Conservation (phyloP, 768 basidiomycete species). For the Leucocoprinus sp. region DNA sequence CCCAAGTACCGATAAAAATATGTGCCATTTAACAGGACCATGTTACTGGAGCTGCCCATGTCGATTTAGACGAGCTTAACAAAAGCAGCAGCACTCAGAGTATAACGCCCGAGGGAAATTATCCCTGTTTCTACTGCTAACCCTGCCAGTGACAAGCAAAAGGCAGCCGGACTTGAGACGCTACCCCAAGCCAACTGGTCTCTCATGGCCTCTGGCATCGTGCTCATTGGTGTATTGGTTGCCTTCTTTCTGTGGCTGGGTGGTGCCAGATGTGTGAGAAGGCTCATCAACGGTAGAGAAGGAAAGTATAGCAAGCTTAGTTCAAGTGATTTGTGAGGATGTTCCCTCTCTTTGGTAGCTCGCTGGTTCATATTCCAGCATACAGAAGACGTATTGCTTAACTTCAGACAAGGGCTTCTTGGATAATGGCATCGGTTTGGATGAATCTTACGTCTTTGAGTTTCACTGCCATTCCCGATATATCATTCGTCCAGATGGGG, state of each 20-base stretch:
- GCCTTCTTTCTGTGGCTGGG: constrained; percentile 45
- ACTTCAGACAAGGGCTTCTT: background rate
- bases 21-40: constrained; percentile 15
- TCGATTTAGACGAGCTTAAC: constrained; percentile 5
- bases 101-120: background rate
- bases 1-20: constrained; percentile 43
- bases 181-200: constrained; percentile 17
- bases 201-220: constrained; percentile 26
- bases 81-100: constrained; percentile 8
- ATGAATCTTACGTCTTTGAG: background rate
- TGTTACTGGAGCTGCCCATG: background rate
- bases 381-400: constrained; percentile 5
- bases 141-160: background rate
- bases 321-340: constrained; percentile 27
- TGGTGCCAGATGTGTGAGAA: constrained; percentile 37
- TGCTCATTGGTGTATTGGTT: constrained; percentile 38
- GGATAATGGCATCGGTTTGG: background rate
- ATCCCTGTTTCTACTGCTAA: background rate
- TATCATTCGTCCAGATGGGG: background rate
- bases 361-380: background rate
- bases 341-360: background rate
- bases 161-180: constrained; percentile 5
- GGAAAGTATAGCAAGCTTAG: constrained; percentile 38
- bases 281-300: constrained; percentile 28
- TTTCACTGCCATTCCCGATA: no score